Evolutionary conservation across 2,329 filamentous ascomycete species (phyloP), one percentile per base, ranked within the genome.

Genomic region (Ceratocystis ficicola): DNA sequence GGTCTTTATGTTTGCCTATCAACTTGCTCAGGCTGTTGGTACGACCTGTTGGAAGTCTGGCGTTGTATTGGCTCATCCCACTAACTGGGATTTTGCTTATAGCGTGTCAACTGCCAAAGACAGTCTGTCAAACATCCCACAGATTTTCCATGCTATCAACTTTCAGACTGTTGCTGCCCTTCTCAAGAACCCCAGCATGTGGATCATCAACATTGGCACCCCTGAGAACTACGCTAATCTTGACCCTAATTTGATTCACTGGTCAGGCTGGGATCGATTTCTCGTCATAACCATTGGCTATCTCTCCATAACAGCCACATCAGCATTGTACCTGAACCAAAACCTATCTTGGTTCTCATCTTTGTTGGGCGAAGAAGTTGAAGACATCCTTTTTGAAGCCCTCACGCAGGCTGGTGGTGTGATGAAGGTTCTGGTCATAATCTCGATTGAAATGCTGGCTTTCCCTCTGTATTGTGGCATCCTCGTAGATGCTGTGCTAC

Each of bases 391-490:
- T 52, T 87, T 93, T 28, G 93, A 97, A 69, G 81, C 86, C 1
- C 80, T 99, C 25, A 87, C 91, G 69, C 95, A 99, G 79, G 94
- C 94, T 61, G 95, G 94, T 52, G 94, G 95, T 15, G 93, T 99
- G 8, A 86, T 96, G 80, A 99, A 99, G 75, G 94, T 99, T 25
- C 95, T 99, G 63, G 78, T 97, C 68, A 97, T 99, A 72, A 99
- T 99, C 70, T 94, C 92, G 69, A 99, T 99, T 71, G 94, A 99
- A 77, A 99, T 99, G 94, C 86, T 99, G 44, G 86, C 92, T 5
- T 99, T 99, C 72, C 94, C 94, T 0, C 80, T 99, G 1, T 99
- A 99, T 74, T 99, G 94, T 72, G 94, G 94, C 4, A 80, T 96
- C 44, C 82, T 99, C 1, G 84, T 99, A 44, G 94, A 99, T 73